These are phyloP conservation scores for Penicillium griseofulvum DNA, from an alignment of 2,329 filamentous ascomycete species.

Conservation along the genomic window DNA sequence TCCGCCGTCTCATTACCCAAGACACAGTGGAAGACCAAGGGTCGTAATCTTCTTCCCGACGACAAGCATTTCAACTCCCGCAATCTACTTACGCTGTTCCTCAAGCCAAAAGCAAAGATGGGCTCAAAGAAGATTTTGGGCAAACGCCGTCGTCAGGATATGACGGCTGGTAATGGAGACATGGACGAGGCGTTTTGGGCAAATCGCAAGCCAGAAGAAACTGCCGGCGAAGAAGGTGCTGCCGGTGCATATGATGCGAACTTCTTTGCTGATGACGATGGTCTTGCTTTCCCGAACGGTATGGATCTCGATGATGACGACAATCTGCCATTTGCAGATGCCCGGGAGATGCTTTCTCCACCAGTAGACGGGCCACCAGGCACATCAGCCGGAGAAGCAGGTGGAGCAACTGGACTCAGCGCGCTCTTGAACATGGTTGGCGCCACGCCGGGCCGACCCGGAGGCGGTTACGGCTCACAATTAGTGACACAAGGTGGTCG, in stretches of 20 bases:
- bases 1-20: constrained; percentile 81
- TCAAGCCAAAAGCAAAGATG: constrained; percentile 89
- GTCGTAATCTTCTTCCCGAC: constrained; percentile 86
- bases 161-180: constrained; percentile 65
- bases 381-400: constrained; percentile 33
- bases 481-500: constrained; percentile 60
- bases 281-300: constrained; percentile 47
- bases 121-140: constrained; percentile 61
- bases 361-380: constrained; percentile 34
- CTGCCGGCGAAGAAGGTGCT: constrained; percentile 55
- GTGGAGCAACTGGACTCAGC: constrained; percentile 37
- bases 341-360: constrained; percentile 49
- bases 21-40: constrained; percentile 93
- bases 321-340: constrained; percentile 49
- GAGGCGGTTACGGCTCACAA: constrained; percentile 58
- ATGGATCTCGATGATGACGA: constrained; percentile 48
- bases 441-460: constrained; percentile 38
- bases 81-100: constrained; percentile 82
- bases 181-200: constrained; percentile 98
- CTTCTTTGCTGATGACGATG: constrained; percentile 80
- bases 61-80: constrained; percentile 98
- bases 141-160: constrained; percentile 47
- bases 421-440: constrained; percentile 42
- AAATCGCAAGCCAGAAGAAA: constrained; percentile 57
- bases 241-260: constrained; percentile 90